Conservation (phyloP, 1,284 basidiomycete species). For the Wolfiporia cocos region DNA sequence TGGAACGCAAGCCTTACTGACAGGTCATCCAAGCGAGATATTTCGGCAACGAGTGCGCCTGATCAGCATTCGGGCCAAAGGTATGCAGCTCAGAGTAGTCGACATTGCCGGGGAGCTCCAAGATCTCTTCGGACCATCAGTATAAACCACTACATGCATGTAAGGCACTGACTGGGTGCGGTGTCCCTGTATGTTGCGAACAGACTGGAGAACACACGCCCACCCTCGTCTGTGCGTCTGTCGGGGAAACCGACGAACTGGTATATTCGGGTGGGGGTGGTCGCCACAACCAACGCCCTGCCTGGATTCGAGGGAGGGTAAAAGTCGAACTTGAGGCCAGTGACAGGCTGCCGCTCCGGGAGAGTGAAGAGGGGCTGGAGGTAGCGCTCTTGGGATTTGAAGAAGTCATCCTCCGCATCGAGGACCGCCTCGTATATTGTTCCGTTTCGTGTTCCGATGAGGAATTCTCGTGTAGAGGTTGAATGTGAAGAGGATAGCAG, state of each 20-base stretch:
- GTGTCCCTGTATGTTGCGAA: conserved; percentile 72
- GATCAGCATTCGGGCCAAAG: conserved; percentile 65
- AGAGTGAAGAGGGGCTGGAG: conserved; percentile 76
- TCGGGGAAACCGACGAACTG: conserved; percentile 79
- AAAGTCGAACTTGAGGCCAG: conserved; percentile 78
- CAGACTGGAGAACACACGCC: conserved; percentile 69
- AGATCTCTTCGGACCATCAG: conserved; percentile 56
- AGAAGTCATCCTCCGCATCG: conserved; percentile 87
- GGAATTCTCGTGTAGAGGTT: conserved; percentile 77
- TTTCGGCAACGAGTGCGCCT: conserved; percentile 58
- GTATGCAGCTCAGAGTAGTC: conserved; percentile 75
- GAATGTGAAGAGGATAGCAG: conserved; percentile 57
- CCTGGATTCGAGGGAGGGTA: conserved; percentile 58
- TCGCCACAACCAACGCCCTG: conserved; percentile 69
- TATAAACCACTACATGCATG: conserved; percentile 2
- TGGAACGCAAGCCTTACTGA: conserved; percentile 26
- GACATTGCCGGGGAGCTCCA: conserved; percentile 77
- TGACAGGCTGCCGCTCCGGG: conserved; percentile 74
- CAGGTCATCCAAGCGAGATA: conserved; percentile 89
- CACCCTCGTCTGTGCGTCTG: conserved; percentile 63
- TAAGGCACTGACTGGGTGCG: conserved; percentile 63
- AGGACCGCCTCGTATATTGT: conserved; percentile 81
- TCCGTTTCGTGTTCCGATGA: conserved; percentile 86
- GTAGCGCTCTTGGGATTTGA: conserved; percentile 85
- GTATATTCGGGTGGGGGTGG: conserved; percentile 87